phyloP scores from a whole-genome alignment of 352 stramenopile genomes.

The Phytophthora lateralis region DNA sequence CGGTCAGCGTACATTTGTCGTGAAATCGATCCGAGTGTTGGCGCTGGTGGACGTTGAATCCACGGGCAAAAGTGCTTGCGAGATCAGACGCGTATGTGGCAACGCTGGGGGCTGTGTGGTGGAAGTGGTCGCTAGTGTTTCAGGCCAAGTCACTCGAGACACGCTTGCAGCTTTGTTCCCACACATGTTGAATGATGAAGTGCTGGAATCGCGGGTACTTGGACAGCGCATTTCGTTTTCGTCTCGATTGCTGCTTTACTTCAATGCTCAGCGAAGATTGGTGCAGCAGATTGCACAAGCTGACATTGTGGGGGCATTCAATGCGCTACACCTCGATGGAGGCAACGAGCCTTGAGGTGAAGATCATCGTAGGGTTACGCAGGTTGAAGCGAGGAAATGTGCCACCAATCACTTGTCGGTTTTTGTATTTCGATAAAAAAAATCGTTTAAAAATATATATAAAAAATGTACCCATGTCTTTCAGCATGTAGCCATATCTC shows the following conservation, averaged over 20 bases:
- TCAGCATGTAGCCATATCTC: background rate
- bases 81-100: constrained; percentile 13
- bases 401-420: no score
- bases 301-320: constrained; percentile 18
- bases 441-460: no score
- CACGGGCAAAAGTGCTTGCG: constrained; percentile 3
- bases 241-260: constrained; percentile 25
- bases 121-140: constrained; percentile 11
- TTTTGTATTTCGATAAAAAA: no score
- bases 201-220: constrained; percentile 5
- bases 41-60: background rate
- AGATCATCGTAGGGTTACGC: background rate
- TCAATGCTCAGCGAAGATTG: constrained; percentile 16
- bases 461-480: no score
- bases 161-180: constrained; percentile 18
- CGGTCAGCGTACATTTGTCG: constrained; percentile 9
- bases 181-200: constrained; percentile 14
- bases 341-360: background rate
- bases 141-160: constrained; percentile 5
- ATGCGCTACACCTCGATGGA: background rate
- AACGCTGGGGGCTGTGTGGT: constrained; percentile 21
- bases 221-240: constrained; percentile 16
- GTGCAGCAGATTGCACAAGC: constrained; percentile 19
- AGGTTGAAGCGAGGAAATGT: no score
- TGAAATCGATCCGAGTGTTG: constrained; percentile 32